A percentile compares a stretch with the other conserved stretches of the same genome.
Conservation (phyloP, 768 basidiomycete genomes). For the Asterophora parasitica region DNA sequence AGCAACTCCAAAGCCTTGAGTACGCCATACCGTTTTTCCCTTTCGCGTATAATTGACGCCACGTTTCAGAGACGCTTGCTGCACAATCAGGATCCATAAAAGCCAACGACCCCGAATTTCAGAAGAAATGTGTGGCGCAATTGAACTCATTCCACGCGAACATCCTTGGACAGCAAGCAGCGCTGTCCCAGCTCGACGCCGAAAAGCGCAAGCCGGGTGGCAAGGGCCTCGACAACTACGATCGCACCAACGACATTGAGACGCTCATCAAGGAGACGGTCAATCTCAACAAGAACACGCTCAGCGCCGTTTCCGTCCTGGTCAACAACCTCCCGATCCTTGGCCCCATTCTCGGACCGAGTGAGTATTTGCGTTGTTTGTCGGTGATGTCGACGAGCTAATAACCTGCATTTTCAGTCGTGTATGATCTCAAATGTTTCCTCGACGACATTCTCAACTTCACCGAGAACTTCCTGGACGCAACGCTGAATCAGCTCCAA, state of each 20-base stretch:
- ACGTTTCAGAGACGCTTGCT: conserved; percentile 28
- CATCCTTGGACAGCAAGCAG: conserved; percentile 25
- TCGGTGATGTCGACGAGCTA: conserved; percentile 1
- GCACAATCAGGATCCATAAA: conserved; percentile 24
- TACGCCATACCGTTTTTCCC: conserved; percentile 16
- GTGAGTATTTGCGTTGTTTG: conserved; percentile 32
- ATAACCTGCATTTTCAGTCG: conserved; percentile 31
- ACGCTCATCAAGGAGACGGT: conserved; percentile 43
- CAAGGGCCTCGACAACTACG: conserved; percentile 50
- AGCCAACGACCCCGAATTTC: conserved; percentile 28
- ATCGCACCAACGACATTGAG: conserved; percentile 39
- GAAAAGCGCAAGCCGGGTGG: conserved; percentile 30
- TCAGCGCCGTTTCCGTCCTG: conserved; percentile 29
- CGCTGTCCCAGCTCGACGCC: conserved; percentile 21
- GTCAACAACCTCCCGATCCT: conserved; percentile 38
- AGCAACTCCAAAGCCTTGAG: conserved; percentile 23
- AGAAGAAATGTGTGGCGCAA: conserved; percentile 31
- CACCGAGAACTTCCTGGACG: conserved; percentile 46
- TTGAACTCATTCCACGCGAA: conserved; percentile 32
- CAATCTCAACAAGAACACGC: conserved; percentile 42
- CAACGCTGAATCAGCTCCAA: conserved; percentile 34
- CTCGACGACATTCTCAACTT: conserved; percentile 46
- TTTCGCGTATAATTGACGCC: conserved; percentile 1
- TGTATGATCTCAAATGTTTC: conserved; percentile 58
- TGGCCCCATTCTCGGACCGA: conserved; percentile 48